phyloP scores from a whole-genome alignment of 164 flowering plant species.

The Liriodendron chinense region DNA sequence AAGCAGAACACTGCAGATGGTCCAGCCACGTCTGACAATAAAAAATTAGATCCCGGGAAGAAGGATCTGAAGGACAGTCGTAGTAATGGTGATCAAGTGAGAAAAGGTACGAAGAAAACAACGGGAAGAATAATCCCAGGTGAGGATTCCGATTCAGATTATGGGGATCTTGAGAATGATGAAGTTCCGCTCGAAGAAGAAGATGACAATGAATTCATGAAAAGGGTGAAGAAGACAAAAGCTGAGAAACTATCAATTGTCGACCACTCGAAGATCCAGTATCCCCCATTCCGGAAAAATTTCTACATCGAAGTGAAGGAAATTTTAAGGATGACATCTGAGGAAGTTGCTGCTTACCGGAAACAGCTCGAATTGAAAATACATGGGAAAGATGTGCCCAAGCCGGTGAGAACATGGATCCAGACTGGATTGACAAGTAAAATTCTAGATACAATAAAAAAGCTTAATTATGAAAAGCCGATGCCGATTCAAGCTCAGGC shows the following conservation, averaged over 20 bases:
- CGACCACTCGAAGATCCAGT: slow-evolving; percentile 90
- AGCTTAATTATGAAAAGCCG: slow-evolving; percentile 83
- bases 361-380: slow-evolving; percentile 81
- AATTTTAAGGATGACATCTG: slow-evolving; percentile 70
- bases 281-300: slow-evolving; percentile 72
- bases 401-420: slow-evolving; percentile 82
- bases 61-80: slow-evolving; percentile 31
- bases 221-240: slow-evolving; percentile 93
- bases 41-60: slow-evolving; percentile 22
- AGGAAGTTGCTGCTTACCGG: slow-evolving; percentile 73
- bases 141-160: slow-evolving; percentile 86
- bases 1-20: slow-evolving; percentile 39
- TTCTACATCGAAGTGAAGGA: slow-evolving; percentile 95
- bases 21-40: slow-evolving; percentile 25
- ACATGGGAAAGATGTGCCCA: slow-evolving; percentile 95
- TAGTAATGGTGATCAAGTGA: slow-evolving; percentile 32
- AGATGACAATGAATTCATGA: slow-evolving; percentile 94
- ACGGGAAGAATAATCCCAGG: slow-evolving; percentile 86
- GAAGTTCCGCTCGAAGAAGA: slow-evolving; percentile 68
- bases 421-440: slow-evolving; percentile 88
- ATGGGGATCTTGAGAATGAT: slow-evolving; percentile 54
- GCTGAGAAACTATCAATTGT: slow-evolving; percentile 86
- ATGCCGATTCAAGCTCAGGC: slow-evolving; percentile 98
- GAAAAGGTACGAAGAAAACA: slow-evolving; percentile 40
- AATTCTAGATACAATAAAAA: slow-evolving; percentile 74